Evolutionary conservation across 2,329 filamentous ascomycete species (phyloP), one percentile per base, ranked within the genome.

Genomic region (Thielaviopsis euricoi): DNA sequence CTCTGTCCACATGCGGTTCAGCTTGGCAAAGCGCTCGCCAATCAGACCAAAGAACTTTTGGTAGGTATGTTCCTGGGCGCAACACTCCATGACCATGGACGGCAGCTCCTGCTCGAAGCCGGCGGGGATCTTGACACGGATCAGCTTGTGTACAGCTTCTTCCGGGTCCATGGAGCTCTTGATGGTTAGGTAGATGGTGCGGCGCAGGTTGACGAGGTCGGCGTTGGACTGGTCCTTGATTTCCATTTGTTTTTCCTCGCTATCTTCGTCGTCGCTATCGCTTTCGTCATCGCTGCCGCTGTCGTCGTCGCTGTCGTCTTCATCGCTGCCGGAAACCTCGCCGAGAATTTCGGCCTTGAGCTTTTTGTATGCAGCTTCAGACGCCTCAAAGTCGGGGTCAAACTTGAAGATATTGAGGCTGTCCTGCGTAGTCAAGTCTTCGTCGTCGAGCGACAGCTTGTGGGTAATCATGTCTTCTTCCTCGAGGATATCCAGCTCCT

Each of bases 391-490:
- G 29, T 96, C 80, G 0, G 87, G 66, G 66, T 98, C 93, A 64
- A 84, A 89, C 67, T 96, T 97, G 79, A 98, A 98, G 60, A 98
- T 85, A 66, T 98, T 98, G 56, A 97, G 76, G 0, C 82, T 80
- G 65, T 97, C 90, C 68, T 96, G 84, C 0, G 88, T 83, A 53
- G 93, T 86, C 57, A 95, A 77, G 43, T 89, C 83, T 19, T 62
- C 61, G 62, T 89, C 89, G 63, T 95, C 87, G 29, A 98, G 72
- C 53, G 86, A 84, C 53, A 89, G 76, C 58, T 82, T 80, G 71
- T 98, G 93, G 0, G 93, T 97, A 65, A 97, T 95, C 68, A 97
- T 93, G 67, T 98, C 93, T 69, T 97, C 91, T 71, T 98, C 93
- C 71, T 97, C 91, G 9, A 98, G 88, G 52, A 98, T 71, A 70